Percentiles rank a stretch among this genome's conserved stretches.
Evolutionary conservation across 768 basidiomycete genomes (phyloP).

Genomic region (Lactifluus piperatus): DNA sequence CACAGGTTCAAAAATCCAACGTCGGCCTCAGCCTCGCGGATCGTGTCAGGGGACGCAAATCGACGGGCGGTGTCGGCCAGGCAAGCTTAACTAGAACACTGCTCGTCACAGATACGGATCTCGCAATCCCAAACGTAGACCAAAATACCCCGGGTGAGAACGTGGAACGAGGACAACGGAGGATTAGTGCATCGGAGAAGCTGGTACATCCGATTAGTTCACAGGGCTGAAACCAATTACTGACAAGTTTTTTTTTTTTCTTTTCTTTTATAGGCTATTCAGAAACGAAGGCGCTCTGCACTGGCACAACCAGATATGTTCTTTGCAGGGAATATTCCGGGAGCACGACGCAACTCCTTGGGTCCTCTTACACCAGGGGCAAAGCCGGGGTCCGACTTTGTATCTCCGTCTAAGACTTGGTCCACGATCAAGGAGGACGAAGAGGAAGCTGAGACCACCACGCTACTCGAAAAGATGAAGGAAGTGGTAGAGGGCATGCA

Average conservation of each 20-base stretch:
- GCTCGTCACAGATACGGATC: slow-evolving; percentile 48
- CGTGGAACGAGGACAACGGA: neutral
- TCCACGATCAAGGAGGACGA: slow-evolving; percentile 22
- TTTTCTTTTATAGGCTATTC: slow-evolving; percentile 39
- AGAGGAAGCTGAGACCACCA: slow-evolving; percentile 28
- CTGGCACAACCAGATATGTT: slow-evolving; percentile 39
- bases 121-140: slow-evolving; percentile 34
- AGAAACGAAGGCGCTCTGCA: slow-evolving; percentile 53
- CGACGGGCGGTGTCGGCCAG: slow-evolving; percentile 27
- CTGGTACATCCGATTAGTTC: neutral
- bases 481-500: slow-evolving; percentile 32
- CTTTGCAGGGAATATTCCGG: slow-evolving; percentile 47
- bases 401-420: slow-evolving; percentile 14
- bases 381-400: neutral
- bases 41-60: slow-evolving; percentile 16
- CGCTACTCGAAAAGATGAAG: slow-evolving; percentile 31
- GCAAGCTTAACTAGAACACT: slow-evolving; percentile 43
- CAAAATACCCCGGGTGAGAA: neutral
- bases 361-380: slow-evolving; percentile 12
- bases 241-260: neutral
- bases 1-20: slow-evolving; percentile 32
- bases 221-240: neutral
- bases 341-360: slow-evolving; percentile 33
- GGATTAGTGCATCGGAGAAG: slow-evolving; percentile 3
- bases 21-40: slow-evolving; percentile 9